Base-by-base conservation (phyloP, 2,329 filamentous ascomycete species). In the Trichothecium roseum region DNA sequence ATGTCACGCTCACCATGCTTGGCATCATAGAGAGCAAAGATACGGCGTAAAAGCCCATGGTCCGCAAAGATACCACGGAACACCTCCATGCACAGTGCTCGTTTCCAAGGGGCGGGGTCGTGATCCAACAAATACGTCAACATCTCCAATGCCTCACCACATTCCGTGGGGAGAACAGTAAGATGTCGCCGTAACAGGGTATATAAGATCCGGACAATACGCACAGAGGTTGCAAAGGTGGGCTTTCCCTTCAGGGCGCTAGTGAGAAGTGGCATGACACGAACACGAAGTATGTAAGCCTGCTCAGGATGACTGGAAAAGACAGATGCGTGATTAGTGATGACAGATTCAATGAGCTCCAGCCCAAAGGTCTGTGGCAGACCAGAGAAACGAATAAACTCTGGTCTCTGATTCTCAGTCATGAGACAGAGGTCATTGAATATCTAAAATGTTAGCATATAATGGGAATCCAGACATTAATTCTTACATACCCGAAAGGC, bases 371-470 rank as follows among this genome's bases (percentile, higher is more conserved):
- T 81, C 47, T 86, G 78, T 0, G 85, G 78, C 8, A 96, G 68
- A 4, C 76, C 75, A 10, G 83, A 78, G 48, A 91, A 84, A 22
- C 78, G 78, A 28, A 98, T 69, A 49, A 88, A 94, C 43, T 85
- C 78, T 4, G 88, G 79, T 28, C 80, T 78, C 47, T 91, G 82
- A 24, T 84, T 84, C 54, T 94, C 86, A 0, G 87, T 84, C 47
- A 94, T 67, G 32, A 94, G 72, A 47, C 87, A 94, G 7, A 98
- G 70, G 51, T 98, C 91, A 49, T 87, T 82, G 53, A 98, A 84
- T 18, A 95, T 74, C 72, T 82, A 45, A n/a, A 9, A 14, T 13
- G 37, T 50, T 34, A 51, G 43, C 34, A 32, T 12, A 5, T 5
- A 4, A 32, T 8, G 9, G 15, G 5, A 18, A 4, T 18, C n/a